Base-by-base conservation (phyloP, 768 basidiomycete genomes). In the Boletus insuetus region DNA sequence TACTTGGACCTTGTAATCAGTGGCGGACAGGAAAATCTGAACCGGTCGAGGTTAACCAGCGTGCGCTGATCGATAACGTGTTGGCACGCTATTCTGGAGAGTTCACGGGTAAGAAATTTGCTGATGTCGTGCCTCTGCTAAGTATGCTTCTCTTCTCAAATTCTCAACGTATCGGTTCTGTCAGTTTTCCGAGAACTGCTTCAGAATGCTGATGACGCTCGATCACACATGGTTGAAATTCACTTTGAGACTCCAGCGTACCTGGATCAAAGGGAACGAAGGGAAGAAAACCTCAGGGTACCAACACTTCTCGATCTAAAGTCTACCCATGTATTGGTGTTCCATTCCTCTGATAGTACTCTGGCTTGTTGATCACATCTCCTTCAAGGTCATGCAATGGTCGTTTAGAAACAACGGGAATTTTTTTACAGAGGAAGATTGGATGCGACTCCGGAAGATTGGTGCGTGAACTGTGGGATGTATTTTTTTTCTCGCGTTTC, bases 31-130 rank as follows among this genome's bases (percentile, higher is more conserved):
- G 83, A 8, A 77, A 83, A 52, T 88, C 31, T 8, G 84, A 88
- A 61, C 80, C 84, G 1, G 88, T 93, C 0, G 84, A 91, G 70
- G 92, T 96, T 46, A 93, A 96, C 69, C 94, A 95, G 69, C 53
- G 53, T 14, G 53, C 38, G n/a, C n/a, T 53, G 22, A 47, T 53
- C 17, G 39, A 47, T 16, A 53, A 53, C 26, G 31, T 53, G 6
- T 46, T 53, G 14, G 53, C 53, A 6, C 53, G 46, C 22, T 53
- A 47, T 20, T 46, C 53, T 7, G 22, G 53, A 46, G 22, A 53
- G 39, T 53, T 47, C 22, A 34, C 53, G 19, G n/a, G 53, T 53
- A 42, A 8, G 53, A 11, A 12, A 46, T 82, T 93, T 13, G 94
- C 13, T 8, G 12, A 20, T 37, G n/a, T 38, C 24, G 5, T 29